Conservation (phyloP, 305 asterid genomes). For the Rubia tinctorum region DNA sequence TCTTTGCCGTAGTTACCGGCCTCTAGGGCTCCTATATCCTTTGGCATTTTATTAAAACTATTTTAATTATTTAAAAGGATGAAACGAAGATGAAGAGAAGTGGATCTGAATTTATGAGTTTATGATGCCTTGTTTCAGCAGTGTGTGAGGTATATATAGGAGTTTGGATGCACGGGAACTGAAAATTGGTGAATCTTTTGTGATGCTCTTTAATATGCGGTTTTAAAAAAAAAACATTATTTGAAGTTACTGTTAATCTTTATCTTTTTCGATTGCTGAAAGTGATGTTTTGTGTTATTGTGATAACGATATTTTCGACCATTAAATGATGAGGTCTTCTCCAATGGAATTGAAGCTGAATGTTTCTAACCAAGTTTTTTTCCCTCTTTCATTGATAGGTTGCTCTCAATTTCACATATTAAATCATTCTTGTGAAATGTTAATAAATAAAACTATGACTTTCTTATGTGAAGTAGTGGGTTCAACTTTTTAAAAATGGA, state of each 20-base stretch:
- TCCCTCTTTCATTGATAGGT: background rate
- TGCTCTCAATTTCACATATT: background rate
- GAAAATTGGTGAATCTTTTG: background rate
- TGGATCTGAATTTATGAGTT: background rate
- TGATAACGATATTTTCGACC: background rate
- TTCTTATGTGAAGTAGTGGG: too few species aligned
- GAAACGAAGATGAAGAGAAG: background rate
- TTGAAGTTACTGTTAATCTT: background rate
- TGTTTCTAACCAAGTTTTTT: background rate
- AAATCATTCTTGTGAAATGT: too few species aligned
- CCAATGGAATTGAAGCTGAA: background rate
- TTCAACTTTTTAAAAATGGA: too few species aligned
- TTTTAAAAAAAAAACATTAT: too few species aligned
- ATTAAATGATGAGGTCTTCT: background rate
- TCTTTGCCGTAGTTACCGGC: constrained; percentile 29
- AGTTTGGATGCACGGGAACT: background rate
- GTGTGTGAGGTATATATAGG: background rate
- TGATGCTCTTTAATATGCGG: background rate
- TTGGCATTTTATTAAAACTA: constrained; percentile 6
- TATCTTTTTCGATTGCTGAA: background rate
- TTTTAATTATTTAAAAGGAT: background rate
- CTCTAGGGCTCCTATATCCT: constrained; percentile 17
- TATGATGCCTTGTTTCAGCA: background rate
- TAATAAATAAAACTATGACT: too few species aligned
- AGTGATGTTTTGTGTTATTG: background rate